These are phyloP conservation scores for Fimicolochytrium jonesii DNA, from an alignment of 192 early-diverging fungal genomes.

Conservation along the genomic window DNA sequence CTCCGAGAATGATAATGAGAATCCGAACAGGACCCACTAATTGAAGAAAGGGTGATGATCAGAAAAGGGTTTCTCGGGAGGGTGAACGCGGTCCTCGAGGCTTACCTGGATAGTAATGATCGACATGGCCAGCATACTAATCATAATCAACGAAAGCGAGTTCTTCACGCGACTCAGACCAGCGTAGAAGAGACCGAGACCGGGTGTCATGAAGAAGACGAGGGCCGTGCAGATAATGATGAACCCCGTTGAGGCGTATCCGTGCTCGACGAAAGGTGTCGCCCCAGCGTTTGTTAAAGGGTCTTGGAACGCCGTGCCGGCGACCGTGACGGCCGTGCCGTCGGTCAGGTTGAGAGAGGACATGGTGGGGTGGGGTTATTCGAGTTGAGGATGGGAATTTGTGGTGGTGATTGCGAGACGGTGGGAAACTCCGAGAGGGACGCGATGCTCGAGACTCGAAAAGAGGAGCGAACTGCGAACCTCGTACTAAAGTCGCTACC, in stretches of 20 bases:
- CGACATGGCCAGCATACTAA: constrained; percentile 63
- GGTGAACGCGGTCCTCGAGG: background rate
- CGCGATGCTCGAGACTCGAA: no score
- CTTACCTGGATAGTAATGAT: constrained; percentile 79
- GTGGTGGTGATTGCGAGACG: no score
- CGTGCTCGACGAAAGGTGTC: constrained; percentile 15
- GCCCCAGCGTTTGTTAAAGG: constrained; percentile 11
- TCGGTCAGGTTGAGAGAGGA: no score
- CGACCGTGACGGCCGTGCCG: constrained; percentile 5
- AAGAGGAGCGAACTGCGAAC: no score
- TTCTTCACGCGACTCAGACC: constrained; percentile 92
- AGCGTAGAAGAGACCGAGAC: constrained; percentile 93
- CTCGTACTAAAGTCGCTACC: no score
- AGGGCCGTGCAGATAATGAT: constrained; percentile 68
- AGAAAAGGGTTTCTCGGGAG: background rate
- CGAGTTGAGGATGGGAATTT: no score
- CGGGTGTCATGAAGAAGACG: constrained; percentile 94
- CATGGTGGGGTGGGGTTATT: no score
- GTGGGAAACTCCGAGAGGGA: no score
- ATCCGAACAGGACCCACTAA: constrained; percentile 89
- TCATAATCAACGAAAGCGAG: constrained; percentile 83
- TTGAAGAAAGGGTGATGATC: background rate
- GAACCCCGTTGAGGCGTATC: constrained; percentile 42
- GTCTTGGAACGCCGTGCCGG: constrained; percentile 13
- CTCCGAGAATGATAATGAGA: constrained; percentile 80